Base-by-base conservation (phyloP, 495 filamentous ascomycete genomes). In the Podospora didyma region DNA sequence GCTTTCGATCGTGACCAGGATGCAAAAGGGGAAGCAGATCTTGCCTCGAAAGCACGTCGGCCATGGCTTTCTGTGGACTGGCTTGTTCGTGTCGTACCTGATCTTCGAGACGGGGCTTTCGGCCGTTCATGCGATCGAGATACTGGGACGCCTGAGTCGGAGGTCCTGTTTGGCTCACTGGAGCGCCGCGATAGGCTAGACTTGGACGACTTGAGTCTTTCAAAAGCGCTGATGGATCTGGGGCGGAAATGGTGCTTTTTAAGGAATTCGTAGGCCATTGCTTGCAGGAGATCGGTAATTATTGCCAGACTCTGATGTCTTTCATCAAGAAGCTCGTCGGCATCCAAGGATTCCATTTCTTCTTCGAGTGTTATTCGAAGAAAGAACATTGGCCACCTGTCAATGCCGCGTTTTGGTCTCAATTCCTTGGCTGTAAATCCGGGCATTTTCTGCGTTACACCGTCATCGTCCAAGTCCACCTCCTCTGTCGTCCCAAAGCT, bases 301-400 rank as follows among this genome's bases (percentile, higher is more conserved):
- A 58, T 50, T 2, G 61, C 64, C 17, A 85, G 58, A n/a, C 65
- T 66, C 16, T 65, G 61, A 6, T 56, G 55, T 31, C 67, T 66
- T 26, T 74, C 68, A 34, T 78, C 70, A 0, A 81, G 55, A 5
- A 76, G 39, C 0, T 72, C 61, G 19, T 74, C 67, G 1, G 62
- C 34, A 23, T 63, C 53, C 5, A 62, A 17, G 7, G 20, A 35
- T 16, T 34, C 48, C 19, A 48, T 24, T 5, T 48, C 44, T 4
- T 60, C 51, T 14, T 69, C 63, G 5, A 82, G 59, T 3, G 77
- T 73, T n/a, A 98, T 83, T 7, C 83, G 84, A 34, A 98, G 75
- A 64, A 86, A 87, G 62, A 96, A 97, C 88, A 94, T 95, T 2
- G 92, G 91, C 88, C 88, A 96, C 58, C 85, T 79, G 66, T 96